phyloP scores from a whole-genome alignment of 2,329 filamentous ascomycete genomes.

The Microsporum canis region DNA sequence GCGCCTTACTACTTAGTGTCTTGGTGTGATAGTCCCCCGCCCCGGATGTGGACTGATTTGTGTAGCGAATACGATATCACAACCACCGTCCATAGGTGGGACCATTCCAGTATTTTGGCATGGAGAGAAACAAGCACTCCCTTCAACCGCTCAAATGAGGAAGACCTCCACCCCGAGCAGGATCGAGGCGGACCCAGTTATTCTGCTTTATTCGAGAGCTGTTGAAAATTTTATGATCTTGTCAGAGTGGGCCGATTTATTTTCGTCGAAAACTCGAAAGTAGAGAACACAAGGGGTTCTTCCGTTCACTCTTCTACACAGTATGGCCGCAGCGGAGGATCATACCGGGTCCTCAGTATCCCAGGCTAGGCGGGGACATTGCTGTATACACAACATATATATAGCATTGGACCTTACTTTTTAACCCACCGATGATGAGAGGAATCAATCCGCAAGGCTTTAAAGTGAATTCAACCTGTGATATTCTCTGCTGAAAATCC shows the following conservation, averaged over 20 bases:
- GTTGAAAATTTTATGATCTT: background rate
- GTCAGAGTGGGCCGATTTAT: background rate
- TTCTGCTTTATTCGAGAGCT: background rate
- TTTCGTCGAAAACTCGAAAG: background rate
- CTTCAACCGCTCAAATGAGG: background rate
- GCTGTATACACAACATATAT: background rate
- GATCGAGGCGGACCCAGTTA: background rate
- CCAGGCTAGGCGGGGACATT: background rate
- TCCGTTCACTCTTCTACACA: background rate
- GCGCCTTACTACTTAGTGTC: background rate
- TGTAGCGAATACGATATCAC: background rate
- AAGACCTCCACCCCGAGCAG: background rate
- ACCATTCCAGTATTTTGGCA: background rate
- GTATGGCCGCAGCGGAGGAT: background rate
- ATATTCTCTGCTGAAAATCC: background rate
- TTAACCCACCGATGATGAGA: too few species aligned
- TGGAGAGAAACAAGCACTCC: background rate
- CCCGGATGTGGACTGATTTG: background rate
- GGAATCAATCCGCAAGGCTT: too few species aligned
- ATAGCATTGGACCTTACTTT: background rate
- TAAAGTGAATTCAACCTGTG: too few species aligned
- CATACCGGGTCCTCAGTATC: background rate
- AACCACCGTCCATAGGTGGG: background rate
- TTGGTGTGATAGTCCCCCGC: background rate
- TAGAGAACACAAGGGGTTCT: background rate